Base-by-base conservation (phyloP, 106 monocot genomes). In the Allium cepa region DNA sequence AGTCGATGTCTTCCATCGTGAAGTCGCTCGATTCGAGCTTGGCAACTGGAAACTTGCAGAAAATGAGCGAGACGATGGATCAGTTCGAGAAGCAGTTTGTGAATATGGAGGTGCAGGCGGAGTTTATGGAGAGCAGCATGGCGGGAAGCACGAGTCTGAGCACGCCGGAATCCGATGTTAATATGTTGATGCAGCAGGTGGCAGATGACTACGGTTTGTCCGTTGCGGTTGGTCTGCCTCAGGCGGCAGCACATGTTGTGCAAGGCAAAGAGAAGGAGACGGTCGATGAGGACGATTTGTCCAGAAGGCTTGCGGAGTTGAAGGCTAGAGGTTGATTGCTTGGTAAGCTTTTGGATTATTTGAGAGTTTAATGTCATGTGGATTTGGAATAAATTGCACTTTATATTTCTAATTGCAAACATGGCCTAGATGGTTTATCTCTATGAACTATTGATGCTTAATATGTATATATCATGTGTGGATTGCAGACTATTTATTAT, bases 171-270 rank as follows among this genome's bases (percentile, higher is more conserved):
- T 22, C 62, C 6, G 70, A 70, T 57, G 70, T 70, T 48, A 70
- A 70, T 18, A 70, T 46, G 17, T 59, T 70, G 47, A 71, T 71
- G 71, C 71, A 71, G 71, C 71, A 79, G 72, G 83, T 84, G 28
- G 83, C 83, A 4, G 84, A 84, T 52, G 84, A 84, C 63, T 84
- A 80, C 26, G 84, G 84, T 17, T 73, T 84, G 15, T 76, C 79
- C 73, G 84, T 84, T 50, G 69, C 76, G 15, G 77, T 77, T 22
- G 77, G 77, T 8, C 64, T 77, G 12, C 77, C 77, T 13, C 77
- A 77, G 63, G 55, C 77, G 1, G 77, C 70, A 18, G 77, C 64
- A 9, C 70, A 70, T 59, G 77, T 70, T 36, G 71, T 77, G n/a
- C 57, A 69, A 7, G 60, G 47, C 14, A 77, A 71, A 64, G 77